These are phyloP conservation scores for Ceriops zippeliana DNA, from an alignment of 345 rosid genomes.

Conservation along the genomic window DNA sequence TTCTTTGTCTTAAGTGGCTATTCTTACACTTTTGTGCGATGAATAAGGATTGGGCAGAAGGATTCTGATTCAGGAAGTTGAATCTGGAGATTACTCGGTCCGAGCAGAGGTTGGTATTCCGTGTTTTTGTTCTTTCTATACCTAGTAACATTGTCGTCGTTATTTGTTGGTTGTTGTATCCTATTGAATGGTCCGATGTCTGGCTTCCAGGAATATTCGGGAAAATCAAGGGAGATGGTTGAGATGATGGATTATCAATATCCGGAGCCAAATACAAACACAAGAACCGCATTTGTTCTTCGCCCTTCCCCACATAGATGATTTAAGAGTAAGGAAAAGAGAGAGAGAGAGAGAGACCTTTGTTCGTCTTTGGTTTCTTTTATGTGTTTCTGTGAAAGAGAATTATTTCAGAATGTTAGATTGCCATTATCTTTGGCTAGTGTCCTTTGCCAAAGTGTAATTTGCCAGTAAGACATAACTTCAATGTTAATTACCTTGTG, in stretches of 20 bases:
- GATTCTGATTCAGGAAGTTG: slow-evolving; percentile 27
- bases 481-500: too few species aligned
- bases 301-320: slow-evolving; percentile 39
- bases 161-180: not conserved
- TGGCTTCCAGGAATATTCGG: slow-evolving; percentile 34
- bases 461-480: too few species aligned
- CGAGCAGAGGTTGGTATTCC: slow-evolving; percentile 24
- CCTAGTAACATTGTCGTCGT: not conserved
- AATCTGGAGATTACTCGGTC: slow-evolving; percentile 21
- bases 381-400: not conserved
- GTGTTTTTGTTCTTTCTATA: not conserved
- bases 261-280: slow-evolving; percentile 48
- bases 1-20: not conserved
- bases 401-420: too few species aligned
- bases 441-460: too few species aligned
- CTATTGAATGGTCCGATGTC: not conserved
- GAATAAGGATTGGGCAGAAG: slow-evolving; percentile 31
- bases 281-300: slow-evolving; percentile 34
- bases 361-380: not conserved
- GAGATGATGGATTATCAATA: slow-evolving; percentile 45
- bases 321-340: not conserved
- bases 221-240: slow-evolving; percentile 26
- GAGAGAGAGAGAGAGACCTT: not conserved
- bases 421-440: too few species aligned
- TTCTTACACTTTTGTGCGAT: not conserved